A percentile compares a stretch with the other conserved stretches of the same genome.
phyloP scores from a whole-genome alignment of 495 filamentous ascomycete genomes.

The Penicillium soppii region DNA sequence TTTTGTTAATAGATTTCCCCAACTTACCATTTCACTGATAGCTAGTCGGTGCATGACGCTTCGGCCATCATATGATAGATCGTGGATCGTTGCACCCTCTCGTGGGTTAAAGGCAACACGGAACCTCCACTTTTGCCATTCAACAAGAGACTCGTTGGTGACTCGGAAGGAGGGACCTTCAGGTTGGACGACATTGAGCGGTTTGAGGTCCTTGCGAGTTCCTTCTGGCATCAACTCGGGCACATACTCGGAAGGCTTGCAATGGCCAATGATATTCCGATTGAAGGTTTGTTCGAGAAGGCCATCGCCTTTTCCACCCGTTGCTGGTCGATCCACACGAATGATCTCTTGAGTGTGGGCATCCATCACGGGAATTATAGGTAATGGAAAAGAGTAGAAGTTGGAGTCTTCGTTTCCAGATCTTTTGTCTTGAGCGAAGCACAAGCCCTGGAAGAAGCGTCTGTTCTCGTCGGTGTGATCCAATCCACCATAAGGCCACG shows the following conservation, averaged over 20 bases:
- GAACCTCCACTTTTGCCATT: slow-evolving; percentile 73
- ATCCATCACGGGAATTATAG: slow-evolving; percentile 75
- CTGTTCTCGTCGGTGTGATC: slow-evolving; percentile 55
- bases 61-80: slow-evolving; percentile 71
- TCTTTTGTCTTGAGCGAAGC: slow-evolving; percentile 45
- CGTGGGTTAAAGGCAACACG: slow-evolving; percentile 66
- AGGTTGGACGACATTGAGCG: slow-evolving; percentile 74
- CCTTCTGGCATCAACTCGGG: slow-evolving; percentile 58
- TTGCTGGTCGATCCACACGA: slow-evolving; percentile 51
- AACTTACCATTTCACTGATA: slow-evolving; percentile 66
- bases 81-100: slow-evolving; percentile 69
- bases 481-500: slow-evolving; percentile 67
- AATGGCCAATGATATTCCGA: slow-evolving; percentile 51
- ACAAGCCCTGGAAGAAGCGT: slow-evolving; percentile 53
- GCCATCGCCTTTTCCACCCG: slow-evolving; percentile 44
- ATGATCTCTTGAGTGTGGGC: slow-evolving; percentile 65
- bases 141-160: slow-evolving; percentile 49
- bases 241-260: slow-evolving; percentile 62
- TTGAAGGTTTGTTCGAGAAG: slow-evolving; percentile 39
- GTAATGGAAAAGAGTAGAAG: slow-evolving; percentile 78
- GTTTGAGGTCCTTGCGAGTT: slow-evolving; percentile 71
- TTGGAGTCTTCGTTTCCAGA: slow-evolving; percentile 53
- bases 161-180: slow-evolving; percentile 73
- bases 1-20: background rate
- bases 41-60: slow-evolving; percentile 69